Conservation (phyloP, 257 asterid genomes). For the Solanum bulbocastanum region DNA sequence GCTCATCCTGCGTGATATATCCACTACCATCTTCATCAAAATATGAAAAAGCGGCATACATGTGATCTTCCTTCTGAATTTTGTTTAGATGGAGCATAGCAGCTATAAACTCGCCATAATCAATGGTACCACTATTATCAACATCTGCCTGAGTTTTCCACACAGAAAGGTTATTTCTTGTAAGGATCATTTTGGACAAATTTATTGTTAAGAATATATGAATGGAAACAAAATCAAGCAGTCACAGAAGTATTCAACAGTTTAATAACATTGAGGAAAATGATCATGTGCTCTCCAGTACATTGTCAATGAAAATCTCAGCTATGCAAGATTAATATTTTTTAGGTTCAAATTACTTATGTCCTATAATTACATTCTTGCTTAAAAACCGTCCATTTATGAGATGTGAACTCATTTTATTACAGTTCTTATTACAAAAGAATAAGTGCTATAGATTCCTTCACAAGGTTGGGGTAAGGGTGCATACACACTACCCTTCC, state of each 20-base stretch:
- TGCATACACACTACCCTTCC: neutral
- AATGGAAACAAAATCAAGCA: neutral
- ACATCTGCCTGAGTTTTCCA: constrained; percentile 30
- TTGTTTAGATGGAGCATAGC: constrained; percentile 45
- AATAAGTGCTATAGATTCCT: neutral
- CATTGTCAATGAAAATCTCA: neutral
- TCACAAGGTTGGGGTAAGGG: neutral
- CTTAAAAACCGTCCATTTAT: neutral
- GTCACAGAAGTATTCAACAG: neutral
- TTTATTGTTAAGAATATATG: neutral
- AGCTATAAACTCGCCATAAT: constrained; percentile 38
- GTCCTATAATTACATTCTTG: neutral
- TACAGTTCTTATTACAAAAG: neutral
- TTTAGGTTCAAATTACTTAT: neutral
- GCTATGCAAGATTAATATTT: neutral
- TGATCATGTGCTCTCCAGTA: neutral
- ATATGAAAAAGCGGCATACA: constrained; percentile 37
- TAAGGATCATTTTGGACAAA: neutral
- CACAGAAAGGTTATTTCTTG: neutral
- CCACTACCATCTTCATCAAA: constrained; percentile 48
- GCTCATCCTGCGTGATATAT: constrained; percentile 37
- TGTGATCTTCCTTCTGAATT: constrained; percentile 38
- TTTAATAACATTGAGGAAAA: neutral
- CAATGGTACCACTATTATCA: constrained; percentile 43
- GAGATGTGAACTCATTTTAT: neutral